Conservation (phyloP, 257 asterid species). For the Solanum lycopersicoides region DNA sequence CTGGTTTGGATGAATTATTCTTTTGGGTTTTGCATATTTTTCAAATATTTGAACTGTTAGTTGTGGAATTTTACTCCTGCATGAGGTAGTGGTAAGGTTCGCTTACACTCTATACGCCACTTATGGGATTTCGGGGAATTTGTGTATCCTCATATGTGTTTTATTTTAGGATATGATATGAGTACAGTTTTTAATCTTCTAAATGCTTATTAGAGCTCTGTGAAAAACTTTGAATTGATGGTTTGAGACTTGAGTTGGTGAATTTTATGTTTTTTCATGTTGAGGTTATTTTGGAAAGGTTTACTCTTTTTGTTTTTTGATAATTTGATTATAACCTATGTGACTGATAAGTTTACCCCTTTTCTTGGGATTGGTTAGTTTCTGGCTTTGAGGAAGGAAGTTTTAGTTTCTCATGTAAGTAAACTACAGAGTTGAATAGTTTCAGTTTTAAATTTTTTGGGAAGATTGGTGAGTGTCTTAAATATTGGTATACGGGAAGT, state of each 20-base stretch:
- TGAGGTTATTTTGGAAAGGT: neutral
- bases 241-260: neutral
- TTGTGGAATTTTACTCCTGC: neutral
- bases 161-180: neutral
- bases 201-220: neutral
- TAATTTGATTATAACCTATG: neutral
- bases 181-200: neutral
- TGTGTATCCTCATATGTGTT: neutral
- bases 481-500: neutral
- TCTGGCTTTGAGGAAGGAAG: neutral
- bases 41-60: neutral
- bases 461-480: neutral
- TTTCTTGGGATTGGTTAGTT: neutral
- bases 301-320: neutral
- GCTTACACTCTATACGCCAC: neutral
- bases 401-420: neutral
- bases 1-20: neutral
- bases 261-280: neutral
- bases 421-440: neutral
- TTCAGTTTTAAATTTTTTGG: neutral
- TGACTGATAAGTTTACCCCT: neutral
- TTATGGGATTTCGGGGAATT: neutral
- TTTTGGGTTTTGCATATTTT: neutral
- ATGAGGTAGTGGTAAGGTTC: neutral
- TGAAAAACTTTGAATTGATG: neutral